phyloP scores from a whole-genome alignment of 2,329 filamentous ascomycete genomes.

The Berkeleyomyces rouxiae region DNA sequence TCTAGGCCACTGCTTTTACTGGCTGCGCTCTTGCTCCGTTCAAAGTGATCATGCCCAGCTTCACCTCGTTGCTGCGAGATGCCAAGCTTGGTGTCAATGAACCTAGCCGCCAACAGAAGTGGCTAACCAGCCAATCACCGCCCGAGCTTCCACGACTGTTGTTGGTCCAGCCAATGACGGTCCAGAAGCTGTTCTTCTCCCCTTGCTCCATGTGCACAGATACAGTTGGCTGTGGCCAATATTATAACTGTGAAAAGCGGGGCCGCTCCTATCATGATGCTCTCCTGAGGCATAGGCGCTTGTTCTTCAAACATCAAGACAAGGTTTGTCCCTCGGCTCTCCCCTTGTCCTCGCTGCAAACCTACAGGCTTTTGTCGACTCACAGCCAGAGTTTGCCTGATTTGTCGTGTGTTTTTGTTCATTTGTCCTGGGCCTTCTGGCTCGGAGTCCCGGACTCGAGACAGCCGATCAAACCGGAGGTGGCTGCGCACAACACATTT shows the following conservation, averaged over 20 bases:
- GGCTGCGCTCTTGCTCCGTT: background rate
- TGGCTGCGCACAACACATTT: background rate
- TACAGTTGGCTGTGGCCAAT: background rate
- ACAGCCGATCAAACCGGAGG: background rate
- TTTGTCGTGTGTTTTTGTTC: background rate
- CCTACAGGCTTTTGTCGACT: no score
- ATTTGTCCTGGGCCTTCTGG: background rate
- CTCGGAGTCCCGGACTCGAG: background rate
- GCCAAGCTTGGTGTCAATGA: slow-evolving; percentile 1
- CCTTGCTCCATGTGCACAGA: background rate
- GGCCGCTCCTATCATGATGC: background rate
- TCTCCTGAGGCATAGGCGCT: background rate
- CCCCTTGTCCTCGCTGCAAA: background rate
- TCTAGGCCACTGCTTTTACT: background rate
- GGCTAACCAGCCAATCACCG: background rate
- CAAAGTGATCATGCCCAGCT: no score
- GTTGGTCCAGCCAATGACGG: no score
- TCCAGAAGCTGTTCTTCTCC: no score
- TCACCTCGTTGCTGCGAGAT: background rate
- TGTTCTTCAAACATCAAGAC: background rate
- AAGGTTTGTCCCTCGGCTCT: background rate
- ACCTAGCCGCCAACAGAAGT: background rate
- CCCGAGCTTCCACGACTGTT: no score
- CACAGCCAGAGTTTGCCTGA: no score
- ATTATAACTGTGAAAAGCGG: background rate